Base-by-base conservation (phyloP, 108 stramenopile species). In the Fragilariopsis cylindrus region DNA sequence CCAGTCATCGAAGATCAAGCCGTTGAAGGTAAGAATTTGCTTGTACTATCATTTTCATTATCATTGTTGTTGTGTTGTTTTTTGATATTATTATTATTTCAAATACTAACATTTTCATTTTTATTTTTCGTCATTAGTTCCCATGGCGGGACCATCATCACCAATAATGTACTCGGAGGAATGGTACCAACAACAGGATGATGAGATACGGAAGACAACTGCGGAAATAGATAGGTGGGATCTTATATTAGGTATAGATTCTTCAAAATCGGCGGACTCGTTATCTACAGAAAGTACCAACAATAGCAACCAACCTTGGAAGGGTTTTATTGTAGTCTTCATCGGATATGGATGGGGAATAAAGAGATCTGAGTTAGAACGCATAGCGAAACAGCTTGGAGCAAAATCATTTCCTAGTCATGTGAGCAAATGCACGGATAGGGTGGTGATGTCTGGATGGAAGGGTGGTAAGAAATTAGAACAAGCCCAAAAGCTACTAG, bases 381-480 rank as follows among this genome's bases (percentile, higher is more conserved):
- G 76, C 30, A 12, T 72, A 54, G 93, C 87, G n/a, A 89, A 77
- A 70, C 50, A 52, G 39, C 71, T 88, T 45, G 93, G 93, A 46
- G 93, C 91, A 7, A 89, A 85, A 53, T 62, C 84, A 3, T 89
- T 90, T 44, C 88, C 93, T 5, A 80, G 80, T 2, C 84, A 82
- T 39, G 74, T 94, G 12, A 89, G 85, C 66, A 94, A 92, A 71
- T 83, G 81, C 4, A 95, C 94, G 15, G 71, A 84, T 64, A 47
- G 92, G 12, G 21, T 30, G 21, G 86, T 95, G 5, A 86, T 95
- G 5, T 83, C 66, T 55, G 94, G 94, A 45, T 85, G 90, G 18
- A 88, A 88, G 57, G 92, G 90, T 7, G 90, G 92, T 2, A 90
- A 91, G 77, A 95, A 95, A 65, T 70, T 88, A 49, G 80, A 80